phyloP scores from a whole-genome alignment of 1,139 yeast genomes.

The Pneumocystis wakefieldiae region DNA sequence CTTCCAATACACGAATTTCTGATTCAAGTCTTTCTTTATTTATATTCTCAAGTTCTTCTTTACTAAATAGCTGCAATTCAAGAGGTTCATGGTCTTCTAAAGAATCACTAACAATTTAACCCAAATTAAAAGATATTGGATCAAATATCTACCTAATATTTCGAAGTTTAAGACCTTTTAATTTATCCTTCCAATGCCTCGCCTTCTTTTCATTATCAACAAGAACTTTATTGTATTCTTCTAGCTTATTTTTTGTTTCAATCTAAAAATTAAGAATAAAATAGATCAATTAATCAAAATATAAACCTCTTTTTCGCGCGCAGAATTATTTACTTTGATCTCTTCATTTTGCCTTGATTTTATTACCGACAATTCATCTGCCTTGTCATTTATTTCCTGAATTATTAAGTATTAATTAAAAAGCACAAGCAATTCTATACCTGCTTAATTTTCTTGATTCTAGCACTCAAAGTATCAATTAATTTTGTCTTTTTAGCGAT shows the following conservation, averaged over 20 bases:
- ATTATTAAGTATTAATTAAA: conserved; percentile 11
- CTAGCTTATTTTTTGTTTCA: conserved; percentile 51
- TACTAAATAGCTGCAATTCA: conserved; percentile 31
- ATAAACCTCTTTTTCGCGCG: conserved; percentile 41
- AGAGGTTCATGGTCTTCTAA: conserved; percentile 7
- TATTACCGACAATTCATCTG: conserved; percentile 27
- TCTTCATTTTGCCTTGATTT: conserved; percentile 37
- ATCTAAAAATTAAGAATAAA: conserved; percentile 21
- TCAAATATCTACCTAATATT: conserved; percentile 12
- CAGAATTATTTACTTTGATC: conserved; percentile 40
- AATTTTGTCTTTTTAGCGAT: conserved; percentile 21
- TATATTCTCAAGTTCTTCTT: conserved; percentile 39
- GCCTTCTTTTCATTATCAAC: conserved; percentile 26
- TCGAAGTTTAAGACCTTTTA: conserved; percentile 19
- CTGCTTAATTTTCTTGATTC: conserved; percentile 10
- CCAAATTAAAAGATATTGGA: conserved; percentile 14
- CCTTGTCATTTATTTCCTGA: conserved; percentile 23
- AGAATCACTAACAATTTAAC: conserved; percentile 13
- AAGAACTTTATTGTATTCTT: conserved; percentile 36
- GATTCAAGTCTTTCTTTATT: conserved; percentile 38
- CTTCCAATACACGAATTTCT: conserved; percentile 42
- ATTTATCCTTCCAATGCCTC: conserved; percentile 25
- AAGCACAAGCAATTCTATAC: background rate
- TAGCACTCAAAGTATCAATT: conserved; percentile 7
- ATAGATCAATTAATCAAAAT: background rate